Conservation (phyloP, 148 eudicot species). For the Simmondsia chinensis region DNA sequence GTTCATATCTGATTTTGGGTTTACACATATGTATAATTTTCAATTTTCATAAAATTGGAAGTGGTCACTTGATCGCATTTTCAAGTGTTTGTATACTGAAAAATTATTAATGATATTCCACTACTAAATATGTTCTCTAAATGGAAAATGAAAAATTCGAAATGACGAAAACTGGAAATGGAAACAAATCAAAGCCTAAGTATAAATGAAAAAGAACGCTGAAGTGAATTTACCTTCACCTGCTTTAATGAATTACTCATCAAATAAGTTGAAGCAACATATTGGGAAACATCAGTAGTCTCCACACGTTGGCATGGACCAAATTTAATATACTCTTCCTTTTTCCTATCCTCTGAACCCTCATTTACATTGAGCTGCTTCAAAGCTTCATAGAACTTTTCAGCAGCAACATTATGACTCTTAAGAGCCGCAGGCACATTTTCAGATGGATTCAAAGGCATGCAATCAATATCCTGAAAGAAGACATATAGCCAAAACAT, state of each 20-base stretch:
- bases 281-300: constrained; percentile 23
- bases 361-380: constrained; percentile 47
- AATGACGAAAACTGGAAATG: too few relatives aligned
- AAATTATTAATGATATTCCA: too few relatives aligned
- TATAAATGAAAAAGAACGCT: background rate
- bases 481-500: constrained; percentile 7
- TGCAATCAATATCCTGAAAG: constrained; percentile 94
- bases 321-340: constrained; percentile 38
- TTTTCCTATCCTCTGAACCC: constrained; percentile 30
- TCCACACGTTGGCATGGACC: constrained; percentile 35
- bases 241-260: constrained; percentile 40
- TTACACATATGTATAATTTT: too few relatives aligned
- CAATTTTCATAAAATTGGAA: too few relatives aligned
- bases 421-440: constrained; percentile 70
- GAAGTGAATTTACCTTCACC: constrained; percentile 39
- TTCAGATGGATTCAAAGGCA: constrained; percentile 76
- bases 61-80: too few relatives aligned
- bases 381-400: constrained; percentile 54
- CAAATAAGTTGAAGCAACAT: constrained; percentile 34
- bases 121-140: too few relatives aligned
- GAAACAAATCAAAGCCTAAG: too few relatives aligned
- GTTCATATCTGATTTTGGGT: too few relatives aligned
- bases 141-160: too few relatives aligned
- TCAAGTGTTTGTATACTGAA: too few relatives aligned
- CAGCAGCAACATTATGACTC: constrained; percentile 33